Percentiles rank a stretch among this genome's conserved stretches.
phyloP scores from a whole-genome alignment of 176 grass and related monocot species.

The Juncus effusus region DNA sequence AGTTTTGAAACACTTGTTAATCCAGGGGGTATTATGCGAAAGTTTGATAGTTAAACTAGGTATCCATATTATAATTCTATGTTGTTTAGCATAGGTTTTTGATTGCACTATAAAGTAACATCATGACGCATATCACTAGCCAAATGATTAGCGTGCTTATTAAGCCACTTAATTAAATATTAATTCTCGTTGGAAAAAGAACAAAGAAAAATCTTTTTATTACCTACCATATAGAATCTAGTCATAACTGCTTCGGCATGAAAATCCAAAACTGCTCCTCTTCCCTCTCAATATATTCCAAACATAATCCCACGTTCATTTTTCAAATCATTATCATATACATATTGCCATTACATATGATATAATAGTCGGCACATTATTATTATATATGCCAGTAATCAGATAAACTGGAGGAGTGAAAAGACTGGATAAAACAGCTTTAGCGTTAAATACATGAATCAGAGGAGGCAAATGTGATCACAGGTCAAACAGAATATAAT shows the following conservation, averaged over 20 bases:
- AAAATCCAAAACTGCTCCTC: constrained; percentile 15
- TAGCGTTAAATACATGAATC: constrained; percentile 2
- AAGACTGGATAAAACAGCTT: not conserved
- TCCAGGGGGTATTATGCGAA: no score
- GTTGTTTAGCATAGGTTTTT: not conserved
- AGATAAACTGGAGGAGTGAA: not conserved
- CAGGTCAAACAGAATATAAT: not conserved
- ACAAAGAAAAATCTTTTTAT: not conserved
- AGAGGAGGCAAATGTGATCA: constrained; percentile 16
- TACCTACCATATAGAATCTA: not conserved
- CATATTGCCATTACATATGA: not conserved
- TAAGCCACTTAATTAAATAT: not conserved
- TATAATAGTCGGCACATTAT: not conserved
- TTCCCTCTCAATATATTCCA: not conserved
- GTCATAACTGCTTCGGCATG: constrained; percentile 5
- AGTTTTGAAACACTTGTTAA: no score
- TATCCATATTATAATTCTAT: not conserved
- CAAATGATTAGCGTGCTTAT: constrained; percentile 4
- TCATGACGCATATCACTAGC: not conserved
- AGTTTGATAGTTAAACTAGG: no score
- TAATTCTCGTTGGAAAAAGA: not conserved
- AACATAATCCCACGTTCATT: not conserved
- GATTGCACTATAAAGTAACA: not conserved
- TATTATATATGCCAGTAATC: not conserved
- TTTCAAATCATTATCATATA: not conserved